Conservation (phyloP, 2,329 filamentous ascomycete genomes). For the Lachnellula hyalina region DNA sequence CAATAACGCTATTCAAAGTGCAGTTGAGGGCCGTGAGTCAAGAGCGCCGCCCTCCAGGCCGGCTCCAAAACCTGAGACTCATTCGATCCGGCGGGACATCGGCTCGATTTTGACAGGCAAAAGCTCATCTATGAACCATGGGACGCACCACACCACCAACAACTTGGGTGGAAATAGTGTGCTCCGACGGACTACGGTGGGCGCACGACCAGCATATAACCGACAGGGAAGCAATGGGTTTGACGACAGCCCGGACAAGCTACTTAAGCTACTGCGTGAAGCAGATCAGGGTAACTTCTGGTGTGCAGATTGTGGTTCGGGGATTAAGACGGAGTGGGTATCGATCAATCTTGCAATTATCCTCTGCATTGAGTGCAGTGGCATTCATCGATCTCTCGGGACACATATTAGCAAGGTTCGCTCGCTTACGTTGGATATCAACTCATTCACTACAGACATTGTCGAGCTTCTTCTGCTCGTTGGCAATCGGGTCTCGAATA, state of each 20-base stretch:
- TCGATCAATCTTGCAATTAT: slow-evolving; percentile 97
- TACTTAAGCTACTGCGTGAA: slow-evolving; percentile 82
- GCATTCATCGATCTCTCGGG: slow-evolving; percentile 90
- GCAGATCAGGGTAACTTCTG: slow-evolving; percentile 88
- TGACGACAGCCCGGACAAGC: slow-evolving; percentile 77
- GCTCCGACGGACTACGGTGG: slow-evolving; percentile 82
- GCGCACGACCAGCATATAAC: slow-evolving; percentile 70
- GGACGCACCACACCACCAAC: slow-evolving; percentile 42
- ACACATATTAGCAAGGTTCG: slow-evolving; percentile 98
- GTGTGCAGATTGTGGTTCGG: slow-evolving; percentile 92
- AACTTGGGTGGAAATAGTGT: slow-evolving; percentile 50
- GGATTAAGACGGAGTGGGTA: slow-evolving; percentile 94
- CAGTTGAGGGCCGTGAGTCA: slow-evolving; percentile 74
- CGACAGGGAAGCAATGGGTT: slow-evolving; percentile 65
- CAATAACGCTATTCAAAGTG: slow-evolving; percentile 95
- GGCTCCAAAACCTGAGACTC: slow-evolving; percentile 35
- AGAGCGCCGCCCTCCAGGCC: slow-evolving; percentile 44
- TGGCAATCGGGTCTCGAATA: slow-evolving; percentile 92
- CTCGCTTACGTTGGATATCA: slow-evolving; percentile 90
- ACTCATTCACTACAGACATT: slow-evolving; percentile 94
- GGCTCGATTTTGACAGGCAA: slow-evolving; percentile 92
- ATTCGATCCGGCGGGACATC: slow-evolving; percentile 72
- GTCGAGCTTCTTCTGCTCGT: slow-evolving; percentile 88
- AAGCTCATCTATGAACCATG: slow-evolving; percentile 61
- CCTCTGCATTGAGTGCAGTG: slow-evolving; percentile 95